Percentiles rank a stretch among this genome's conserved stretches.
phyloP scores from a whole-genome alignment of 2,329 filamentous ascomycete genomes.

The Aspergillus hortae region DNA sequence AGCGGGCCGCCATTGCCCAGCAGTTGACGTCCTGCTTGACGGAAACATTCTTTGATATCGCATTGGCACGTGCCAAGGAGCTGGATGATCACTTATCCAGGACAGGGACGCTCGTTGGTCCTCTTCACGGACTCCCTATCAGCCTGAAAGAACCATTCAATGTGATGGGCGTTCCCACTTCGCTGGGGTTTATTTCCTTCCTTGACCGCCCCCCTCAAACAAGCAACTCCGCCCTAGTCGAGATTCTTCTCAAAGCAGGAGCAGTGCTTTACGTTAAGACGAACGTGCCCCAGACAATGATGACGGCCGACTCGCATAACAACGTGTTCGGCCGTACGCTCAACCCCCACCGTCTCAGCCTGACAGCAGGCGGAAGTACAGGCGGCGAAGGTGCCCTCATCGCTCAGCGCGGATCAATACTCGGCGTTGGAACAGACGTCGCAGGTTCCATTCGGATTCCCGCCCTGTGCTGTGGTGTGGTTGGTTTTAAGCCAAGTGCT shows the following conservation, averaged over 20 bases:
- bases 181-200: slow-evolving; percentile 19
- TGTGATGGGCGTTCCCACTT: slow-evolving; percentile 14
- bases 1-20: slow-evolving; percentile 34
- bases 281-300: slow-evolving; percentile 27
- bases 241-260: slow-evolving; percentile 17
- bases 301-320: slow-evolving; percentile 20
- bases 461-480: slow-evolving; percentile 27
- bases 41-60: slow-evolving; percentile 31
- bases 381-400: slow-evolving; percentile 32
- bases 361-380: slow-evolving; percentile 20
- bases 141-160: slow-evolving; percentile 27
- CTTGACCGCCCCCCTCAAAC: slow-evolving; percentile 10
- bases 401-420: slow-evolving; percentile 27
- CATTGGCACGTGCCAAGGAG: slow-evolving; percentile 26
- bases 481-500: slow-evolving; percentile 30
- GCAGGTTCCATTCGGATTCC: slow-evolving; percentile 33
- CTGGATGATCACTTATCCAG: slow-evolving; percentile 26
- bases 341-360: slow-evolving; percentile 18
- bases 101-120: slow-evolving; percentile 22
- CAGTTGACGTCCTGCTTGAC: slow-evolving; percentile 29
- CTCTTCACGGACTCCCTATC: slow-evolving; percentile 34
- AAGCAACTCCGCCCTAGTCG: slow-evolving; percentile 15
- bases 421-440: slow-evolving; percentile 33
- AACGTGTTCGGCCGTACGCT: slow-evolving; percentile 19
- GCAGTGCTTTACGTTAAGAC: slow-evolving; percentile 27